These are phyloP conservation scores for Mycena haematopus DNA, from an alignment of 768 basidiomycete species.

Conservation along the genomic window DNA sequence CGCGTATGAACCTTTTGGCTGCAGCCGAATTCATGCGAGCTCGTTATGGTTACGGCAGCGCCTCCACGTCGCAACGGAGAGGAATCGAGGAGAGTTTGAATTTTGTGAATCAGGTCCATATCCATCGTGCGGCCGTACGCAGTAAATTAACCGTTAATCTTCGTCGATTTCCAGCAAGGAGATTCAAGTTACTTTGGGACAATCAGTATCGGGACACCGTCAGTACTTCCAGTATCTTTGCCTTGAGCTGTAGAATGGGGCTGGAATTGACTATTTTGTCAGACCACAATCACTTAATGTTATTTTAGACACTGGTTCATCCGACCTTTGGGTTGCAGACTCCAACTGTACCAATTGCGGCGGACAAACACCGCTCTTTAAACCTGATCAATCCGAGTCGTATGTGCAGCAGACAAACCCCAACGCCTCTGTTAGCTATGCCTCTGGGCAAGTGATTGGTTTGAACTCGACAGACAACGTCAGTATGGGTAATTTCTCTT, in stretches of 20 bases:
- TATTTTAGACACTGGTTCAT: constrained; percentile 90
- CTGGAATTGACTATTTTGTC: constrained; percentile 19
- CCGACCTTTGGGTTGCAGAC: constrained; percentile 87
- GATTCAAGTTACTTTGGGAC: constrained; percentile 66
- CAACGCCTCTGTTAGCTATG: constrained; percentile 59
- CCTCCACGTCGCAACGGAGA: constrained; percentile 19
- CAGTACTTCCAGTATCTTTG: too few relatives aligned
- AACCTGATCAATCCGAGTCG: constrained; percentile 49
- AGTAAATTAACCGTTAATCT: neutral
- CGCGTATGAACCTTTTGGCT: constrained; percentile 9
- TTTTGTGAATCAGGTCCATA: constrained; percentile 26
- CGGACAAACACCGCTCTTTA: constrained; percentile 48
- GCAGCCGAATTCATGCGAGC: constrained; percentile 19
- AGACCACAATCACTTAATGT: constrained; percentile 76
- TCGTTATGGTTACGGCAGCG: constrained; percentile 24
- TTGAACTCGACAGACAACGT: constrained; percentile 64
- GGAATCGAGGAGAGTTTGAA: constrained; percentile 11
- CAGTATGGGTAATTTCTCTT: constrained; percentile 64
- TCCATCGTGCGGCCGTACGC: neutral
- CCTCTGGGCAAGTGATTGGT: constrained; percentile 72
- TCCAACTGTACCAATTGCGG: constrained; percentile 52
- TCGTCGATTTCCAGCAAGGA: constrained; percentile 41
- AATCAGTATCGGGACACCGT: constrained; percentile 68
- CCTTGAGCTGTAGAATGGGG: too few relatives aligned
- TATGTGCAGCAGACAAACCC: constrained; percentile 34